These are phyloP conservation scores for Sporothrix phasma DNA, from an alignment of 2,329 filamentous ascomycete species.

Conservation along the genomic window DNA sequence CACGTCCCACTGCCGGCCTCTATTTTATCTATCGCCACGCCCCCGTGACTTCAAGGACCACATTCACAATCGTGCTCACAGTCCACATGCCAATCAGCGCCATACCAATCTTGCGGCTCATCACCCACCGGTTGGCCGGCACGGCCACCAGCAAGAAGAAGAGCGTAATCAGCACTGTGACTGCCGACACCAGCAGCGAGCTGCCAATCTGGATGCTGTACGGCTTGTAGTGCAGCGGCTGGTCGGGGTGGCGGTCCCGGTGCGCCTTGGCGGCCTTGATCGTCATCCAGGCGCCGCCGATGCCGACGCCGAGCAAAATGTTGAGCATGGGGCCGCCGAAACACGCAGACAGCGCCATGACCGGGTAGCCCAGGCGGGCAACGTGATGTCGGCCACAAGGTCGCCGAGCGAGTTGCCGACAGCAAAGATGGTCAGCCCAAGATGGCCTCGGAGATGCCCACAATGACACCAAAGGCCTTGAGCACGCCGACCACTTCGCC, in stretches of 20 bases:
- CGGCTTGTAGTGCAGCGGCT: slow-evolving; percentile 56
- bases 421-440: slow-evolving; percentile 93
- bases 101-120: slow-evolving; percentile 75
- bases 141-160: slow-evolving; percentile 69
- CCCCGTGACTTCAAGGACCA: slow-evolving; percentile 65
- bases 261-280: slow-evolving; percentile 56
- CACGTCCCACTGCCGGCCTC: not conserved
- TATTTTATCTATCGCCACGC: slow-evolving; percentile 26
- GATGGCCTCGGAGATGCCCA: slow-evolving; percentile 89
- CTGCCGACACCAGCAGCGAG: slow-evolving; percentile 73
- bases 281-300: slow-evolving; percentile 83
- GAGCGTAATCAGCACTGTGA: slow-evolving; percentile 74
- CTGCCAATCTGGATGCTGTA: slow-evolving; percentile 79
- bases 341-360: slow-evolving; percentile 92
- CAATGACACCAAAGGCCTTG: slow-evolving; percentile 83
- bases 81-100: slow-evolving; percentile 71
- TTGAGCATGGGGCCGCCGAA: slow-evolving; percentile 99
- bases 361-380: slow-evolving; percentile 82
- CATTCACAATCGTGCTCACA: slow-evolving; percentile 69
- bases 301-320: slow-evolving; percentile 87
- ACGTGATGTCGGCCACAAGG: slow-evolving; percentile 92
- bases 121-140: slow-evolving; percentile 75
- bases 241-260: slow-evolving; percentile 57
- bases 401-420: slow-evolving; percentile 94
- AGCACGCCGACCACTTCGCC: slow-evolving; percentile 92